Evolutionary conservation across 257 asterid species (phyloP), one percentile per base, ranked within the genome.

Genomic region (Capsicum pubescens): DNA sequence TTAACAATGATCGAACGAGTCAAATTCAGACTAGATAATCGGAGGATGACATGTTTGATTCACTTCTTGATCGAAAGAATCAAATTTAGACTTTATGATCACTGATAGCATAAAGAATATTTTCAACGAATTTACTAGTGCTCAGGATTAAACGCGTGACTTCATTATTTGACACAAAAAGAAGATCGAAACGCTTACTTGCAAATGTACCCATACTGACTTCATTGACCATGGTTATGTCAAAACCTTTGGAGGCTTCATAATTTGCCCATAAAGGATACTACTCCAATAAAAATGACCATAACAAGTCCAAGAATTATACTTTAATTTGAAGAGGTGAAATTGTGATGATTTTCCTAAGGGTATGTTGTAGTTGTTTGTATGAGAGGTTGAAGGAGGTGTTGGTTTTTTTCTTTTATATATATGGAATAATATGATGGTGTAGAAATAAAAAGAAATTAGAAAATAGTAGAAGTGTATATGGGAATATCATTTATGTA

Each of bases 221-320:
- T 11, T 89, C 94, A 56, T 92, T 92, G 86, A 90, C 50, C 39
- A 91, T 63, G 10, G 93, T 84, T 54, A 95, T 87, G 74, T 91
- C 57, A n/a, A 88, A 90, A 14, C 98, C 97, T 84, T 90, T 95
- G 83, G 93, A 91, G 15, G 98, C 94, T 87, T 93, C 98, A n/a
- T 85, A 88, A 26, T 26, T 26, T 26, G 32, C 32, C 93, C 93
- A 95, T 15, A 91, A 9, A 26, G 64, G 97, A 91, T 80, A 93
- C 36, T 55, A 86, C 1, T 85, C 88, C 94, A 7, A 92, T 44
- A 72, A 86, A 64, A 48, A 83, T 42, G 42, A 95, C 57, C 32
- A 95, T 21, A 64, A 79, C 16, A 5, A 93, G 79, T 46, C 98
- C 91, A 84, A 85, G 64, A 59, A 87, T 8, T 63, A 93, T 86